phyloP scores from a whole-genome alignment of 352 stramenopile genomes.

The Globisporangium uncinulatum region DNA sequence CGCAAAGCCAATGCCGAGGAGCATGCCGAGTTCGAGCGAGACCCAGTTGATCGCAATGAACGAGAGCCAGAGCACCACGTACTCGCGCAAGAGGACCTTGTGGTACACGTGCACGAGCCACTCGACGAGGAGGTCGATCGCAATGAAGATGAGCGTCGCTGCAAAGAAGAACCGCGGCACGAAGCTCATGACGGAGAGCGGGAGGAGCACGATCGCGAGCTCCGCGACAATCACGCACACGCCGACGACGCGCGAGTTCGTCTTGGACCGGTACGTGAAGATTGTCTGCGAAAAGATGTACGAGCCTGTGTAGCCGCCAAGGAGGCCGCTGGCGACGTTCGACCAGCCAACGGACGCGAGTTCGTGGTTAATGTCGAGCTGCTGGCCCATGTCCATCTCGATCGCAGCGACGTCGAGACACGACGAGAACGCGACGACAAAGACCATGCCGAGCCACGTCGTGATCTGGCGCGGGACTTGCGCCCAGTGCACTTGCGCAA shows the following conservation, averaged over 20 bases:
- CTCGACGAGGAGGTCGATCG: constrained; percentile 95
- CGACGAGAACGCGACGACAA: constrained; percentile 96
- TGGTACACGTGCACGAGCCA: constrained; percentile 91
- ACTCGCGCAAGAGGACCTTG: constrained; percentile 87
- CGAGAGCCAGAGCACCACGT: constrained; percentile 89
- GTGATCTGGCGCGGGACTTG: constrained; percentile 86
- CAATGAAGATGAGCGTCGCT: constrained; percentile 96
- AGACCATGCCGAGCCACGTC: constrained; percentile 94
- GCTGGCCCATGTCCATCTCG: constrained; percentile 94
- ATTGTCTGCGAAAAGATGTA: constrained; percentile 99
- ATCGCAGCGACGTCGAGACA: constrained; percentile 97
- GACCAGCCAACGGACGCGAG: constrained; percentile 92
- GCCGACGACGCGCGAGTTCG: constrained; percentile 88
- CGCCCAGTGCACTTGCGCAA: constrained; percentile 88
- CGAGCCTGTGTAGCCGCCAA: constrained; percentile 96
- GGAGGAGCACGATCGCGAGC: constrained; percentile 85
- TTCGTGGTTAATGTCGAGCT: constrained; percentile 95
- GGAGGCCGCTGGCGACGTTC: constrained; percentile 94
- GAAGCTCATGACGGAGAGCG: constrained; percentile 93
- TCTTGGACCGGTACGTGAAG: constrained; percentile 93
- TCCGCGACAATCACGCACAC: constrained; percentile 87
- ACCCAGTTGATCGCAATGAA: constrained; percentile 93
- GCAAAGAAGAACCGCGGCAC: constrained; percentile 98
- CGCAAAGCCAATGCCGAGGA: constrained; percentile 87
- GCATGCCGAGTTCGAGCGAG: constrained; percentile 96